These are phyloP conservation scores for Hemileccinum impolitum DNA, from an alignment of 768 basidiomycete species.

Conservation along the genomic window DNA sequence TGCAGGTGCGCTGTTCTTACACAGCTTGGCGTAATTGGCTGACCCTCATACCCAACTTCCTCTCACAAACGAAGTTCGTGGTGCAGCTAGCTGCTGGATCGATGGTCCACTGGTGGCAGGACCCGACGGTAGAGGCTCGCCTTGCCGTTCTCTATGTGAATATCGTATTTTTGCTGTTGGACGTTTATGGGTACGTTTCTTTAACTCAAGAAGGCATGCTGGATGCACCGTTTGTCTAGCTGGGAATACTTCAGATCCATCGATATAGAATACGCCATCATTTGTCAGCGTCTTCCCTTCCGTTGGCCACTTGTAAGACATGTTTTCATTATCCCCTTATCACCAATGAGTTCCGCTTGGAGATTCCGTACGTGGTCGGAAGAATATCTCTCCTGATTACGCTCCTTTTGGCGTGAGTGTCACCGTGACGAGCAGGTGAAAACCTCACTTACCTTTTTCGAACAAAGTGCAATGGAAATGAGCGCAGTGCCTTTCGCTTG, in stretches of 20 bases:
- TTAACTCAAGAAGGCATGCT: not conserved
- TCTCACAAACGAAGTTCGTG: not conserved
- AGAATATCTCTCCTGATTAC: slow-evolving; percentile 3
- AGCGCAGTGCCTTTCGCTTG: slow-evolving; percentile 2
- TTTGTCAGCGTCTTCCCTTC: slow-evolving; percentile 19
- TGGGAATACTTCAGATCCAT: slow-evolving; percentile 24
- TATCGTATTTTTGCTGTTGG: slow-evolving; percentile 11
- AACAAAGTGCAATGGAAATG: slow-evolving; percentile 4
- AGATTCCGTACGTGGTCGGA: slow-evolving; percentile 16
- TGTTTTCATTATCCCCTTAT: not conserved
- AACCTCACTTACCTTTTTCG: not conserved
- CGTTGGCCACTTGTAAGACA: slow-evolving; percentile 25
- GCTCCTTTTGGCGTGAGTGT: slow-evolving; percentile 5
- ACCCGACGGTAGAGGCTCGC: slow-evolving; percentile 4
- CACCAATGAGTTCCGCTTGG: not conserved
- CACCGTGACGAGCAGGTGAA: not conserved
- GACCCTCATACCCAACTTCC: not conserved
- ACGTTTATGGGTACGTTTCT: slow-evolving; percentile 16
- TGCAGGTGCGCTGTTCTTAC: not conserved
- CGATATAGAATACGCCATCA: slow-evolving; percentile 20
- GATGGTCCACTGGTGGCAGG: slow-evolving; percentile 20
- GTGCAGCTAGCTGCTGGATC: not conserved
- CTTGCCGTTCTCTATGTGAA: slow-evolving; percentile 1
- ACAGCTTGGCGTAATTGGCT: no score
- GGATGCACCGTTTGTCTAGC: slow-evolving; percentile 3